Evolutionary conservation across 306 rosid species (phyloP).

Genomic region (Vigna radiata): DNA sequence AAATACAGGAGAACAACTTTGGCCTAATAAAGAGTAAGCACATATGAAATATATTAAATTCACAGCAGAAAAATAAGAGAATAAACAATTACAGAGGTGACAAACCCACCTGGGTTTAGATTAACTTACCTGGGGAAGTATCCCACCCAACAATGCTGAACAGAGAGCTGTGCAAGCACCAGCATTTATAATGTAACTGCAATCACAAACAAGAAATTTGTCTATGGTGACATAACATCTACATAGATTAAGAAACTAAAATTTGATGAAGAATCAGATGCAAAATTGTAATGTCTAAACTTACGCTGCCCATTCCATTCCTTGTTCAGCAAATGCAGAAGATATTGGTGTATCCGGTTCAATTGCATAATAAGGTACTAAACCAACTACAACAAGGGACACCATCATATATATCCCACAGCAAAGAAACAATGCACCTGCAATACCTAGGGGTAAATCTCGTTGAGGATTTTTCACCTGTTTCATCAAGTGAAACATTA

Average conservation of each 20-base stretch:
- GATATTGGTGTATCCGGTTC: constrained; percentile 97
- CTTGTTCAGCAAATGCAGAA: constrained; percentile 77
- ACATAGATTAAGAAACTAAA: constrained; percentile 15
- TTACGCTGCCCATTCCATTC: constrained; percentile 96
- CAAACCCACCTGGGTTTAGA: neutral
- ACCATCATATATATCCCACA: constrained; percentile 90
- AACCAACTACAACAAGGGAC: constrained; percentile 83
- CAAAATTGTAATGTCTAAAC: constrained; percentile 41
- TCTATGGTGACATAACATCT: constrained; percentile 14
- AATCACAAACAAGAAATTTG: constrained; percentile 48
- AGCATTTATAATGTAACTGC: constrained; percentile 77
- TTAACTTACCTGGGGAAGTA: constrained; percentile 87
- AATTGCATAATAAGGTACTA: constrained; percentile 87
- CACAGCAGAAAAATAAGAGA: neutral
- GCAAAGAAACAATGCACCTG: constrained; percentile 74
- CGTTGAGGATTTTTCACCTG: constrained; percentile 95
- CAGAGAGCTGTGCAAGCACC: constrained; percentile 92
- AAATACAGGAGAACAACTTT: neutral
- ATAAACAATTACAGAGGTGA: constrained; percentile 1
- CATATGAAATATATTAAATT: constrained; percentile 9
- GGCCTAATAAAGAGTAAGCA: neutral
- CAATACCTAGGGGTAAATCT: constrained; percentile 90
- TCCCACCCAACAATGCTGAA: constrained; percentile 86
- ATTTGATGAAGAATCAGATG: constrained; percentile 16
- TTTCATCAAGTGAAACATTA: constrained; percentile 40